Evolutionary conservation across 352 stramenopile genomes (phyloP), one percentile per base, ranked within the genome.

Genomic region (Stephanocyclus meneghinianus): DNA sequence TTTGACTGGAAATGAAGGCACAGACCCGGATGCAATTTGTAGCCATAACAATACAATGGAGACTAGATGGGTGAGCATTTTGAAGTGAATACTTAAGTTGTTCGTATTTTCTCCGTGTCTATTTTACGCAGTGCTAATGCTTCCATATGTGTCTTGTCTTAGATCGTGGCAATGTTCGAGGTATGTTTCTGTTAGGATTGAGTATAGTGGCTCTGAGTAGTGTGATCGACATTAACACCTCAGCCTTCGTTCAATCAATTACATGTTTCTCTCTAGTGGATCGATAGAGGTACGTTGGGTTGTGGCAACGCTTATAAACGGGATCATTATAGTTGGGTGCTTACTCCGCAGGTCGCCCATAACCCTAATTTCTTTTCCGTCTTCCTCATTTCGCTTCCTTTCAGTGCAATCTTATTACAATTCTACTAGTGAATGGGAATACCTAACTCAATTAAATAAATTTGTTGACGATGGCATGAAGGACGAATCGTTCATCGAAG

Each of bases 151-250:
- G 35, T 0, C 2, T 60, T 35, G n/a, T 29, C 32, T 16, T 73
- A 63, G 21, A 53, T 76, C 6, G 60, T 63, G 29, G 69, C 57
- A 32, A 76, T 76, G 57, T 76, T 76, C 64, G 60, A 76, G 56
- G 35, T 40, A 40, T 40, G 35, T 40, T 40, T 40, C 3, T 40
- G 35, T 40, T 40, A 2, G 21, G 53, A 62, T 62, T 62, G 53
- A 16, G 5, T 21, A 53, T 16, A 53, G 45, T 53, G n/a, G 7
- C 35, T 4, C 3, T 40, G 35, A 2, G 1, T 40, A 40, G 35
- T 40, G 7, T 40, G 3, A 8, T 40, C 2, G 35, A 40, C 35
- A 40, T 40, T 40, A 40, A 40, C 35, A 40, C 35, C 35, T 40
- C 7, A 8, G 35, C 45, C 0, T 53, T 53, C 4, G 13, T 16